phyloP scores from a whole-genome alignment of 106 monocot genomes.

The Cymbidium sinense region DNA sequence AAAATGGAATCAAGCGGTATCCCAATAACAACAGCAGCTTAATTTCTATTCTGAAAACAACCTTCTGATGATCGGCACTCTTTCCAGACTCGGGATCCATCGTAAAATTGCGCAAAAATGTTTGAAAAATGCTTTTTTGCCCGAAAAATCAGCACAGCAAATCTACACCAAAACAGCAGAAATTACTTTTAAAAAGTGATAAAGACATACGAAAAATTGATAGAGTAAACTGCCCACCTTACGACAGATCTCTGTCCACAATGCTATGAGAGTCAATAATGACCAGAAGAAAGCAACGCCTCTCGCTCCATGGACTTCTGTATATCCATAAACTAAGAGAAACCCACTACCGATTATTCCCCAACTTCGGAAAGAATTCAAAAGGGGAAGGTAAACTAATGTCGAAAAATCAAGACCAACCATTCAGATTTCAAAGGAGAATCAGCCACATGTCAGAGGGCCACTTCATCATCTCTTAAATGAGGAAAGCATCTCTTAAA shows the following conservation, averaged over 20 bases:
- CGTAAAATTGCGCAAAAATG: background rate
- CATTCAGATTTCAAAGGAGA: background rate
- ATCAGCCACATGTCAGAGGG: background rate
- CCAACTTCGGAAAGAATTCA: background rate
- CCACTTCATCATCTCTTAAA: background rate
- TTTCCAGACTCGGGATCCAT: conserved; percentile 10
- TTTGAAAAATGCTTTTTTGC: too few species aligned
- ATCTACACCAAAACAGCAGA: background rate
- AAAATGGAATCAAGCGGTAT: background rate
- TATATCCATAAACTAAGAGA: background rate
- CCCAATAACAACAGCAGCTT: background rate
- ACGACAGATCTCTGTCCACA: background rate
- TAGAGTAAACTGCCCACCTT: background rate
- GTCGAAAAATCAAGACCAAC: background rate
- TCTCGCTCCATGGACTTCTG: background rate
- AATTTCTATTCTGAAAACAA: background rate
- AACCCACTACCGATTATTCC: background rate
- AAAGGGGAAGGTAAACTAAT: background rate
- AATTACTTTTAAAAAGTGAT: background rate
- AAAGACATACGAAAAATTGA: background rate
- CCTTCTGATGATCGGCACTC: background rate
- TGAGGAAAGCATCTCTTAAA: background rate
- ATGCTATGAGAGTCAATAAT: background rate
- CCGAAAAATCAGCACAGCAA: background rate
- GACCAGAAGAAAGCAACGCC: background rate